phyloP scores from a whole-genome alignment of 495 filamentous ascomycete genomes.

The Podospora australis region DNA sequence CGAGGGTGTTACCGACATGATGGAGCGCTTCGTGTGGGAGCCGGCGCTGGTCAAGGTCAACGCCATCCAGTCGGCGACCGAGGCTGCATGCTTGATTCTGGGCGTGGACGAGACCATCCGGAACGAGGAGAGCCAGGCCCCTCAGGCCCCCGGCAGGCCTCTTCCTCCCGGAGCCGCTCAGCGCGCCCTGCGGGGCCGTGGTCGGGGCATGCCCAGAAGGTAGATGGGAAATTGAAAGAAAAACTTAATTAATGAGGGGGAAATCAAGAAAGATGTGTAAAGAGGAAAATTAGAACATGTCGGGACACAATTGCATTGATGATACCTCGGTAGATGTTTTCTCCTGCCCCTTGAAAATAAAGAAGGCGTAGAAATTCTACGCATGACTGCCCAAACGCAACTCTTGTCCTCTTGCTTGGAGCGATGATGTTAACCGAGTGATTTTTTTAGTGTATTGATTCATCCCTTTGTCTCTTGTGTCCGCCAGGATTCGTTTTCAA shows the following conservation, averaged over 20 bases:
- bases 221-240: conserved; percentile 31
- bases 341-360: neutral
- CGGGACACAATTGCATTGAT: no score
- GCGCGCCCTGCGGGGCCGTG: conserved; percentile 78
- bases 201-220: conserved; percentile 85
- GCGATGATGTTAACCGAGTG: no score
- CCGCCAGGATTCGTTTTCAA: no score
- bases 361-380: neutral
- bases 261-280: no score
- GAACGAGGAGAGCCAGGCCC: conserved; percentile 82
- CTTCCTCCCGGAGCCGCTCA: conserved; percentile 91
- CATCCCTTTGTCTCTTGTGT: no score
- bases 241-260: no score
- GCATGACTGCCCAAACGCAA: no score
- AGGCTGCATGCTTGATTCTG: conserved; percentile 90
- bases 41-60: conserved; percentile 94
- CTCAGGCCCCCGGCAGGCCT: conserved; percentile 68
- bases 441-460: no score
- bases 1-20: conserved; percentile 88
- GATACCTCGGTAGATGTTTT: neutral
- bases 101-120: conserved; percentile 96
- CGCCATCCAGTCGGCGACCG: conserved; percentile 90
- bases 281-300: no score
- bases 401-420: no score
- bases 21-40: conserved; percentile 94